Percentiles rank a stretch among this genome's conserved stretches.
Evolutionary conservation across 164 flowering plant species (phyloP).

Genomic region (Magnolia changhungtana): DNA sequence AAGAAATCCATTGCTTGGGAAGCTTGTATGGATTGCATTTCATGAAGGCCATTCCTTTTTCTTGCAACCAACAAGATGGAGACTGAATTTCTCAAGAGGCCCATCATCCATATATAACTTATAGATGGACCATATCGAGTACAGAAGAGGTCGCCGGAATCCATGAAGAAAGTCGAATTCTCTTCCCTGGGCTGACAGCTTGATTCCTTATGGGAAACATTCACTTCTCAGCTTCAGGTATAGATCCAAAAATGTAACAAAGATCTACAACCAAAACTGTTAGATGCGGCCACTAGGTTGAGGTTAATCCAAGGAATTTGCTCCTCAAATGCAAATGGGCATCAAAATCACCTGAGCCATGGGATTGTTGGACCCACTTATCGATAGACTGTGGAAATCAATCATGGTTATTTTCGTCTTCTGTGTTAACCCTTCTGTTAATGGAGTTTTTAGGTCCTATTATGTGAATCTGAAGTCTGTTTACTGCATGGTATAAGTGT

Average conservation of each 20-base stretch:
- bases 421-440: slow-evolving; percentile 8
- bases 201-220: slow-evolving; percentile 35
- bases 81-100: slow-evolving; percentile 23
- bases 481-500: neutral
- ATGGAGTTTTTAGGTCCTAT: neutral
- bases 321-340: neutral
- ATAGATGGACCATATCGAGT: slow-evolving; percentile 13
- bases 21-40: slow-evolving; percentile 36
- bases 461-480: neutral
- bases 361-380: neutral
- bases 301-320: neutral
- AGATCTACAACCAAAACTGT: slow-evolving; percentile 37
- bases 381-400: neutral
- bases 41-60: slow-evolving; percentile 11
- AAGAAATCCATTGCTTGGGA: slow-evolving; percentile 17
- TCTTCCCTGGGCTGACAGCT: slow-evolving; percentile 20
- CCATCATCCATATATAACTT: slow-evolving; percentile 13
- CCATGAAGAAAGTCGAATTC: slow-evolving; percentile 14
- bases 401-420: neutral
- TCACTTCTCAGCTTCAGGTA: slow-evolving; percentile 38
- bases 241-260: slow-evolving; percentile 46
- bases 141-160: slow-evolving; percentile 25
- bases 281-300: neutral
- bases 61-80: slow-evolving; percentile 19
- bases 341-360: neutral